phyloP scores from a whole-genome alignment of 768 basidiomycete species.

The Omphalotus guepiniiformis region DNA sequence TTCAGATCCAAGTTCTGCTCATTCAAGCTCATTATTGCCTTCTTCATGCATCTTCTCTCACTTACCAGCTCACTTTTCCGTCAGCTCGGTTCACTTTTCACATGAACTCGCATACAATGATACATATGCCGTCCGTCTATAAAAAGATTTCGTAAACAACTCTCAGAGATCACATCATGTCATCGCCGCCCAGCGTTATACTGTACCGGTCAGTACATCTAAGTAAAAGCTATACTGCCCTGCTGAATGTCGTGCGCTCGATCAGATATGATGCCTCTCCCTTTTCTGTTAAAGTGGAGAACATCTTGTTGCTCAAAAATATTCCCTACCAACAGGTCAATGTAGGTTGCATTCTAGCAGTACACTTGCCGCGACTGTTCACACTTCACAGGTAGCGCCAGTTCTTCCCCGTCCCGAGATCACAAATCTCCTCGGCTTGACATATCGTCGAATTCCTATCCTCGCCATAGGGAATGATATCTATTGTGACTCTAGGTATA shows the following conservation, averaged over 20 bases:
- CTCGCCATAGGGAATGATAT: constrained; percentile 59
- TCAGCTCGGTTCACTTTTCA: too few relatives aligned
- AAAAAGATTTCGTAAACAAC: too few relatives aligned
- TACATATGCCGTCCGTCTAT: too few relatives aligned
- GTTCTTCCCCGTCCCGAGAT: constrained; percentile 56
- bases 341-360: constrained; percentile 25
- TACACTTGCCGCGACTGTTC: background rate
- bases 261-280: constrained; percentile 50
- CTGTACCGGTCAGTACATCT: constrained; percentile 39
- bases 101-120: too few relatives aligned
- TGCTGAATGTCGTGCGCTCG: background rate
- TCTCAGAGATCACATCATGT: constrained; percentile 5
- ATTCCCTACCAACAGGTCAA: constrained; percentile 45
- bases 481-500: constrained; percentile 51
- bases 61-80: too few relatives aligned
- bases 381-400: constrained; percentile 36
- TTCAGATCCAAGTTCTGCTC: too few relatives aligned
- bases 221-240: background rate
- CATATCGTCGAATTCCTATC: constrained; percentile 56
- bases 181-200: constrained; percentile 28
- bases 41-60: too few relatives aligned
- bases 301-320: constrained; percentile 44
- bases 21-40: too few relatives aligned
- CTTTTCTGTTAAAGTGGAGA: constrained; percentile 47
- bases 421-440: constrained; percentile 43